Evolutionary conservation across 495 filamentous ascomycete species (phyloP).

Genomic region (Penicillium bovifimosum): DNA sequence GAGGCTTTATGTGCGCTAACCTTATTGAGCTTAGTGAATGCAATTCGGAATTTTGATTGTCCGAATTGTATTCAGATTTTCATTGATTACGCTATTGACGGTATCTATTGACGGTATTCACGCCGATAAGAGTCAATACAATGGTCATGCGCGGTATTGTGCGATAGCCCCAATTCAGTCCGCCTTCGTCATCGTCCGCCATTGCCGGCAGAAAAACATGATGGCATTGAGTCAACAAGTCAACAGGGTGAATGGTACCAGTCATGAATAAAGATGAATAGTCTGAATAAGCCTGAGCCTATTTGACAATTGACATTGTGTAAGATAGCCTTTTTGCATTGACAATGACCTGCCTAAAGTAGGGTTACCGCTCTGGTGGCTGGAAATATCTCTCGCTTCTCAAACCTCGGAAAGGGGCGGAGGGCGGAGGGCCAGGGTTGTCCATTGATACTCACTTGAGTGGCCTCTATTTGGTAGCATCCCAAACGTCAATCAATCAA

Average conservation of each 20-base stretch:
- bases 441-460: background rate
- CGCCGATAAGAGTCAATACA: background rate
- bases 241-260: background rate
- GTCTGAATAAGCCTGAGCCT: background rate
- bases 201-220: slow-evolving; percentile 26
- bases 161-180: slow-evolving; percentile 7
- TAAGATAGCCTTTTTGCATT: background rate
- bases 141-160: slow-evolving; percentile 8
- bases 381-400: background rate
- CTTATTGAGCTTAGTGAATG: slow-evolving; percentile 11
- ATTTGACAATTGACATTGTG: background rate
- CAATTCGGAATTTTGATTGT: slow-evolving; percentile 11
- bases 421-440: slow-evolving; percentile 6
- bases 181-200: slow-evolving; percentile 30
- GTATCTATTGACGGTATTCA: background rate
- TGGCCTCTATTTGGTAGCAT: background rate
- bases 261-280: background rate
- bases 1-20: slow-evolving; percentile 39
- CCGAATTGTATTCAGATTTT: slow-evolving; percentile 1
- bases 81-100: background rate
- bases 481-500: too few species aligned
- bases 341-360: too few species aligned
- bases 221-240: slow-evolving; percentile 2
- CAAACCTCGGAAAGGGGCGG: slow-evolving; percentile 7
- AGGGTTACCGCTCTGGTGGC: background rate